Conservation (phyloP, 2,329 filamentous ascomycete genomes). For the Pezicula radicicola region DNA sequence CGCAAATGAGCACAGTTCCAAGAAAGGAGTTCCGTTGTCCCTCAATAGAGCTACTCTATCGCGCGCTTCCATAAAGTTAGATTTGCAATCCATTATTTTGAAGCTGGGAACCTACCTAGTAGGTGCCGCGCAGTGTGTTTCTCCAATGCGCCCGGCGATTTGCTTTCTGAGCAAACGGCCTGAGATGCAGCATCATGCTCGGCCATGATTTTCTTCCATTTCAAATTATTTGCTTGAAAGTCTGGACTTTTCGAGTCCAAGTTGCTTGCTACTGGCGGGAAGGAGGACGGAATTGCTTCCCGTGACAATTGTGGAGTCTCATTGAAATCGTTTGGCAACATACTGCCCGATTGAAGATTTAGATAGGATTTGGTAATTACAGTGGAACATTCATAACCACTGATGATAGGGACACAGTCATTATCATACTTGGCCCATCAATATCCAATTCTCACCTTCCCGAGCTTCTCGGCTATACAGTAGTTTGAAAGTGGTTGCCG, state of each 20-base stretch:
- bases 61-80: slow-evolving; percentile 24
- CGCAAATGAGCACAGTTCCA: slow-evolving; percentile 35
- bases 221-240: slow-evolving; percentile 4
- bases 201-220: slow-evolving; percentile 6
- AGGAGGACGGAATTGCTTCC: not conserved
- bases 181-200: slow-evolving; percentile 1
- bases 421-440: not conserved
- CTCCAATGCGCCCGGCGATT: not conserved
- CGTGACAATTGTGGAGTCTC: not conserved
- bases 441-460: not conserved
- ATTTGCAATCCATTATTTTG: not conserved
- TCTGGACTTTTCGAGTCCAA: not conserved
- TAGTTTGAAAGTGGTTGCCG: not conserved
- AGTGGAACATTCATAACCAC: not conserved
- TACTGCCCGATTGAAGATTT: not conserved
- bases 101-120: slow-evolving; percentile 1
- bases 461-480: not conserved
- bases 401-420: not conserved
- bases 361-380: not conserved
- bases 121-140: slow-evolving; percentile 7
- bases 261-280: not conserved
- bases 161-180: slow-evolving; percentile 4
- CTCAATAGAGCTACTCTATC: slow-evolving; percentile 34
- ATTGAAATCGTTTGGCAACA: not conserved
- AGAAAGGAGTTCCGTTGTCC: slow-evolving; percentile 36